Evolutionary conservation across 257 asterid species (phyloP).

Genomic region (Haberlea rhodopensis): DNA sequence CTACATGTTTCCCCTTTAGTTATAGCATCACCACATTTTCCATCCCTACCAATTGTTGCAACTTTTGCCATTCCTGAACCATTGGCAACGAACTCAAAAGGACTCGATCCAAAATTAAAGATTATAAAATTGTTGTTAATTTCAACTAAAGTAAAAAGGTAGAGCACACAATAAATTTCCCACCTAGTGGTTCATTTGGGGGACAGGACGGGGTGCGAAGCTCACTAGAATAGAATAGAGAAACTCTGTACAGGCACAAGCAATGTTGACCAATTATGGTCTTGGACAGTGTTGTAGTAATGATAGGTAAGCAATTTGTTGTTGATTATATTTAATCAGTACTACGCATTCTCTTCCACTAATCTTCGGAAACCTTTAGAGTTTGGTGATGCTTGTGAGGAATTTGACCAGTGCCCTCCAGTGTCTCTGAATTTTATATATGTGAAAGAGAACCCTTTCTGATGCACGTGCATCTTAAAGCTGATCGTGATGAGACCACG

Average conservation of each 20-base stretch:
- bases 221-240: too few relatives aligned
- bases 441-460: not conserved
- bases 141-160: slow-evolving; percentile 27
- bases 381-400: not conserved
- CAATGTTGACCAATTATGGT: slow-evolving; percentile 12
- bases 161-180: slow-evolving; percentile 20
- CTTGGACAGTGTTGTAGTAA: not conserved
- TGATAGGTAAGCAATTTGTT: not conserved
- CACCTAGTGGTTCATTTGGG: slow-evolving; percentile 19
- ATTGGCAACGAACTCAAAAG: slow-evolving; percentile 8
- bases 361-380: not conserved
- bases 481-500: not conserved
- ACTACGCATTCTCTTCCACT: not conserved
- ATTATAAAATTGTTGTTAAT: slow-evolving; percentile 28
- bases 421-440: not conserved
- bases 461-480: not conserved
- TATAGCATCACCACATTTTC: too few relatives aligned
- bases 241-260: slow-evolving; percentile 43
- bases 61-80: not conserved
- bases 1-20: slow-evolving; percentile 6
- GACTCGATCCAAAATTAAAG: slow-evolving; percentile 14
- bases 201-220: too few relatives aligned
- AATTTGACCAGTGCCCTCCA: not conserved
- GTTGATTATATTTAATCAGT: too few relatives aligned
- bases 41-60: slow-evolving; percentile 14